These are phyloP conservation scores for Colletotrichum sp. DNA, from an alignment of 2,329 filamentous ascomycete species.

Conservation along the genomic window DNA sequence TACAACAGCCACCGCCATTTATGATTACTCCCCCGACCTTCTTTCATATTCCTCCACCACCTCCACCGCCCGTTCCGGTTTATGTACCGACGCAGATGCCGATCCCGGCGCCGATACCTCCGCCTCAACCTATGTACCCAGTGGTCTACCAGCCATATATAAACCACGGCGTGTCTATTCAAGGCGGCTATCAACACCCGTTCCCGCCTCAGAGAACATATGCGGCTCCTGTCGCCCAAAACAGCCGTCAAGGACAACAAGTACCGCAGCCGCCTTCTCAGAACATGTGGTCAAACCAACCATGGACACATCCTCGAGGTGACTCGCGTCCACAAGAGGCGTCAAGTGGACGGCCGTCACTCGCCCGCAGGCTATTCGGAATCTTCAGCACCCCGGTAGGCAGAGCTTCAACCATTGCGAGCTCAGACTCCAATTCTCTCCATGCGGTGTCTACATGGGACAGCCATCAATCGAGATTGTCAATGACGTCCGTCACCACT, in stretches of 20 bases:
- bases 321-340: not conserved
- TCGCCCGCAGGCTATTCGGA: conserved; percentile 24
- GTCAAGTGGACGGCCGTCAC: not conserved
- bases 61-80: conserved; percentile 3
- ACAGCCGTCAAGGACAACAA: not conserved
- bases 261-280: not conserved
- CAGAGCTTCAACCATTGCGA: conserved; percentile 39
- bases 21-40: not conserved
- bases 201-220: not conserved
- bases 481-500: not conserved
- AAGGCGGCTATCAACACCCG: not conserved
- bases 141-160: conserved; percentile 19
- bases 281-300: not conserved
- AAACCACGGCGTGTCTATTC: not conserved
- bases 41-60: not conserved
- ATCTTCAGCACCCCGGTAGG: conserved; percentile 34
- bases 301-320: not conserved
- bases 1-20: not conserved
- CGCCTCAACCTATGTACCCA: conserved; percentile 21
- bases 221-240: not conserved
- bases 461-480: not conserved
- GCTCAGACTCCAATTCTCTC: conserved; percentile 9
- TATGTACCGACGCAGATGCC: not conserved
- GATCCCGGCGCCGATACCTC: not conserved
- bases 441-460: not conserved